Conservation (phyloP, 192 early-diverging fungal genomes). For the Obelidium mucronatum region DNA sequence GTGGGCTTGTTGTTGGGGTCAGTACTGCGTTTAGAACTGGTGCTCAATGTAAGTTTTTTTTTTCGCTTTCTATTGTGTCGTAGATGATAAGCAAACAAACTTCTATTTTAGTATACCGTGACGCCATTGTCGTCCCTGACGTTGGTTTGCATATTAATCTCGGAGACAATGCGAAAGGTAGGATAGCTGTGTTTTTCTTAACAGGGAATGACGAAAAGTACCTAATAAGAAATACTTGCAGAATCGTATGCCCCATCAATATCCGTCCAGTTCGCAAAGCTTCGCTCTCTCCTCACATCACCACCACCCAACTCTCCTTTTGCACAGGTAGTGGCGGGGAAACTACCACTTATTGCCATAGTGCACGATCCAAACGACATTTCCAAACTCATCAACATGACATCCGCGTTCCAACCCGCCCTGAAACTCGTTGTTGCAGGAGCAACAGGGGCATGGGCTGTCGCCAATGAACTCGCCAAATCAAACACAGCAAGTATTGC, state of each 20-base stretch:
- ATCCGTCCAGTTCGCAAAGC: background rate
- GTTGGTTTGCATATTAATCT: slow-evolving; percentile 70
- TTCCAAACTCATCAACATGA: slow-evolving; percentile 62
- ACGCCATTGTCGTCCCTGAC: slow-evolving; percentile 53
- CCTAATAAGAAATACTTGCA: background rate
- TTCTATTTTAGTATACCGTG: slow-evolving; percentile 61
- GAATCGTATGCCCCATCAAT: slow-evolving; percentile 1
- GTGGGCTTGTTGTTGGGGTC: slow-evolving; percentile 65
- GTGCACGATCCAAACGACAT: slow-evolving; percentile 58
- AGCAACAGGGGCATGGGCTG: slow-evolving; percentile 72
- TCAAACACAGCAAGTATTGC: slow-evolving; percentile 65
- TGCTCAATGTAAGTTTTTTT: slow-evolving; percentile 60
- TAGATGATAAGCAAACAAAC: slow-evolving; percentile 33
- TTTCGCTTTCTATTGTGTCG: slow-evolving; percentile 29
- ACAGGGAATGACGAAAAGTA: no score
- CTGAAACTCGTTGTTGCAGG: slow-evolving; percentile 53
- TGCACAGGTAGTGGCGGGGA: slow-evolving; percentile 1
- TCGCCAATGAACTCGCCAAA: slow-evolving; percentile 63
- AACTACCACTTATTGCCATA: slow-evolving; percentile 1
- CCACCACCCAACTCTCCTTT: background rate
- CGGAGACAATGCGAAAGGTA: slow-evolving; percentile 49
- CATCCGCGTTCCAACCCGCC: slow-evolving; percentile 43
- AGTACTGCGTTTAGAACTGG: slow-evolving; percentile 74
- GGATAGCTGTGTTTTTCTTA: no score
- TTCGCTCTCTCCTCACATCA: background rate